Percentiles rank a stretch among this genome's conserved stretches.
Conservation (phyloP, 768 basidiomycete species). For the Cystobasidium tubakii region DNA sequence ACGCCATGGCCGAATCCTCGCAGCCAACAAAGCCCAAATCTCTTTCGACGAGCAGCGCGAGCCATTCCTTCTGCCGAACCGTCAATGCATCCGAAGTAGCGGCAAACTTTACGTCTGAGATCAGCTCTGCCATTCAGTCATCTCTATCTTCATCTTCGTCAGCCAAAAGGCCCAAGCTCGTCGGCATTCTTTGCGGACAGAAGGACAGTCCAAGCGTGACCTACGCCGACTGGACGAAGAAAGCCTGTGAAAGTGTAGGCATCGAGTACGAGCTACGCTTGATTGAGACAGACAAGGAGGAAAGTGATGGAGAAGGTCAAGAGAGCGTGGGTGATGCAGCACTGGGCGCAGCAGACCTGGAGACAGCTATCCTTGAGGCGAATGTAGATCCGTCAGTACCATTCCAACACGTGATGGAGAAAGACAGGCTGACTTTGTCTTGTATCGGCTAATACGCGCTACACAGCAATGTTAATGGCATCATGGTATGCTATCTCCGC, state of each 20-base stretch:
- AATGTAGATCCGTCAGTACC: constrained; percentile 66
- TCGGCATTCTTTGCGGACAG: constrained; percentile 17
- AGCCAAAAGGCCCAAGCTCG: constrained; percentile 22
- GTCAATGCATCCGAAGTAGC: constrained; percentile 28
- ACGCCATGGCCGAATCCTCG: background rate
- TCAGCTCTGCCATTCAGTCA: constrained; percentile 8
- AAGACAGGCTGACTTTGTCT: background rate
- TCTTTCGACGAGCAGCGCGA: background rate
- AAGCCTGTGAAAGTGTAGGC: constrained; percentile 81
- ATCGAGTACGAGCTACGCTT: constrained; percentile 74
- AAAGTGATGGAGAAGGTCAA: constrained; percentile 46
- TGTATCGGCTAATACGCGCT: no score
- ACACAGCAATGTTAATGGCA: constrained; percentile 62
- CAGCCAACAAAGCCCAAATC: constrained; percentile 4
- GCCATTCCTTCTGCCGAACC: constrained; percentile 12
- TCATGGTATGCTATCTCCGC: constrained; percentile 65
- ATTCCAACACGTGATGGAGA: constrained; percentile 15
- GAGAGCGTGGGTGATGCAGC: constrained; percentile 49
- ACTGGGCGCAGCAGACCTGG: constrained; percentile 76
- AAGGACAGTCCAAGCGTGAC: constrained; percentile 29
- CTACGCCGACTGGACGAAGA: constrained; percentile 85
- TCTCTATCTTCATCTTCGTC: constrained; percentile 4
- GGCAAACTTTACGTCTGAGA: background rate
- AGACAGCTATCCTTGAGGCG: constrained; percentile 91
- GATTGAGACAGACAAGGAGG: constrained; percentile 59